Conservation (phyloP, 345 rosid species). For the Hibiscus trionum region DNA sequence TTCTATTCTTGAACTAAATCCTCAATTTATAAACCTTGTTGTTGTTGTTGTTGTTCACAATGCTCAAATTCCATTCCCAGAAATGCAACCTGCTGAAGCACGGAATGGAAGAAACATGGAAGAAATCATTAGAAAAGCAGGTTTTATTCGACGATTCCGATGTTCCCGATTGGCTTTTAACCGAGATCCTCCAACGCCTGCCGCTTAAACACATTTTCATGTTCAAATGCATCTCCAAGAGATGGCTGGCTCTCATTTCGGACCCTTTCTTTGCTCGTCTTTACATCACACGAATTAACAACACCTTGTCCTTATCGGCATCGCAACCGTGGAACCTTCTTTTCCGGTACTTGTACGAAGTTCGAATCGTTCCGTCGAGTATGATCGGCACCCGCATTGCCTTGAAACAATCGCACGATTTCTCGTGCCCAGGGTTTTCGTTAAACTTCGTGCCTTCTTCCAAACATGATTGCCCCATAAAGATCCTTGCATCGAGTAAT, state of each 20-base stretch:
- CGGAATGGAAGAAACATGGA: neutral
- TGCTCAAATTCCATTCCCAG: neutral
- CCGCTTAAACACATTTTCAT: conserved; percentile 1
- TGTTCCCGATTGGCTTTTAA: conserved; percentile 11
- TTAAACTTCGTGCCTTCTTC: neutral
- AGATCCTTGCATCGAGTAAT: conserved; percentile 4
- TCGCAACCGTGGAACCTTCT: conserved; percentile 1
- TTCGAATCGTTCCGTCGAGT: neutral
- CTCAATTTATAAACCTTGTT: neutral
- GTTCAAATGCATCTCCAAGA: conserved; percentile 5
- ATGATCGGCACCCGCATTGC: neutral
- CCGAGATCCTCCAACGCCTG: neutral
- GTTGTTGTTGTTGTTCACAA: neutral
- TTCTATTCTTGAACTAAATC: neutral
- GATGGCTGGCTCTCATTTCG: conserved; percentile 5
- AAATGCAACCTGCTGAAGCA: too few relatives aligned
- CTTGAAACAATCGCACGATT: neutral
- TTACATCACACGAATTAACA: neutral
- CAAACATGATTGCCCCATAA: neutral
- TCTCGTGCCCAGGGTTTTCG: neutral
- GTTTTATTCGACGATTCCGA: neutral
- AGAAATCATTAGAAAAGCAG: neutral
- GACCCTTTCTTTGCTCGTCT: neutral
- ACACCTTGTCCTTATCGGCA: neutral
- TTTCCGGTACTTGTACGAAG: neutral